These are phyloP conservation scores for Aspergillus tubingensis DNA, from an alignment of 2,329 filamentous ascomycete genomes.

Conservation along the genomic window DNA sequence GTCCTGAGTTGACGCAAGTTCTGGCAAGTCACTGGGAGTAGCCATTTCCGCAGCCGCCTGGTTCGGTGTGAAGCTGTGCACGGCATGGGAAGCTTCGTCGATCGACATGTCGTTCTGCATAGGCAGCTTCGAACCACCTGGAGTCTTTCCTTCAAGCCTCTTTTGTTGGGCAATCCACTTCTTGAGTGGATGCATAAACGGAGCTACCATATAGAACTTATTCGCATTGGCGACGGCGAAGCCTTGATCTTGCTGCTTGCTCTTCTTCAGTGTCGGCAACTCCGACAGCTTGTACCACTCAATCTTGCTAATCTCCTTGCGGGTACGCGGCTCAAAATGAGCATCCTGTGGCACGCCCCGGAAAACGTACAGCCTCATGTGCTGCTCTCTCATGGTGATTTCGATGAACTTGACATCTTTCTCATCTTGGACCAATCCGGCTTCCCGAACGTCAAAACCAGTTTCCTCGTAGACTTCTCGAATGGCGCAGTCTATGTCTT, in stretches of 20 bases:
- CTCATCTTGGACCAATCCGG: constrained; percentile 73
- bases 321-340: constrained; percentile 81
- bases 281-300: constrained; percentile 91
- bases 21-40: constrained; percentile 43
- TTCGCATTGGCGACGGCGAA: constrained; percentile 65
- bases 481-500: constrained; percentile 88
- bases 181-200: constrained; percentile 81
- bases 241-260: constrained; percentile 65
- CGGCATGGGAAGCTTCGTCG: constrained; percentile 52
- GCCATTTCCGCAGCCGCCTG: constrained; percentile 25
- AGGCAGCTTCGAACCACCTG: constrained; percentile 45
- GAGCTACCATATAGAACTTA: constrained; percentile 98
- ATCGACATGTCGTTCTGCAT: constrained; percentile 57
- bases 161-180: constrained; percentile 88
- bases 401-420: constrained; percentile 80
- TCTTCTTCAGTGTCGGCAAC: constrained; percentile 76
- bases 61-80: constrained; percentile 23
- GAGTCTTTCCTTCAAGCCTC: constrained; percentile 64
- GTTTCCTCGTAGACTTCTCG: constrained; percentile 97
- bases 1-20: constrained; percentile 44
- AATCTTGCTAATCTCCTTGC: constrained; percentile 97
- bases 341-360: constrained; percentile 84
- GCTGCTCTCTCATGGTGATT: constrained; percentile 86
- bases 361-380: constrained; percentile 90
- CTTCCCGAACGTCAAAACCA: constrained; percentile 75